Percentiles rank a stretch among this genome's conserved stretches.
phyloP scores from a whole-genome alignment of 2,329 filamentous ascomycete species.

The Magnaporthales sp. region DNA sequence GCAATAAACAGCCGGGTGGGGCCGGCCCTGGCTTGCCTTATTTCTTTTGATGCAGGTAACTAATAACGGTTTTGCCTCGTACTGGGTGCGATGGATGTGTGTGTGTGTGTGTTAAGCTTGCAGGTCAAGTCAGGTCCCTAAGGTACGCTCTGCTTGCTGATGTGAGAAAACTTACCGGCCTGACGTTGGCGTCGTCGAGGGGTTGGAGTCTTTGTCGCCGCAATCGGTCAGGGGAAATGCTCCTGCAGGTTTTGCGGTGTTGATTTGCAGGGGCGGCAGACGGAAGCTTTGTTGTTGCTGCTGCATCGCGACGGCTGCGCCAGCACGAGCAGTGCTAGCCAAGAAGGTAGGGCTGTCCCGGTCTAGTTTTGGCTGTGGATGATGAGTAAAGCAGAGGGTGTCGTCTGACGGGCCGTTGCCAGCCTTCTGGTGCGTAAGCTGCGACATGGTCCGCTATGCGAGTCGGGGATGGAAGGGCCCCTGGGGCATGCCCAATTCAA shows the following conservation, averaged over 20 bases:
- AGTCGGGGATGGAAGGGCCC: constrained; percentile 9
- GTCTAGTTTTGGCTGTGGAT: constrained; percentile 13
- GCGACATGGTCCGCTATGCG: constrained; percentile 43
- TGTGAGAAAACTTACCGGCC: constrained; percentile 15
- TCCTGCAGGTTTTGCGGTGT: not conserved
- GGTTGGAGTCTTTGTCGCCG: not conserved
- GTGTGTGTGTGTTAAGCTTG: not conserved
- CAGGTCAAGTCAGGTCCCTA: not conserved
- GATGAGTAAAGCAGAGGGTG: constrained; percentile 13
- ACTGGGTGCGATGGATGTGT: not conserved
- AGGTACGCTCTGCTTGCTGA: constrained; percentile 38
- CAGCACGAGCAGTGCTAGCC: not conserved
- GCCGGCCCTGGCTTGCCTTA: not conserved
- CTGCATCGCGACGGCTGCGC: not conserved
- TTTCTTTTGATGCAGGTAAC: not conserved
- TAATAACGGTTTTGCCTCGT: not conserved
- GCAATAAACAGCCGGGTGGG: not conserved
- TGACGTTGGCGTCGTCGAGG: not conserved
- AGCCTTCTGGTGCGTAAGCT: constrained; percentile 37
- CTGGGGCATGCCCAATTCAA: constrained; percentile 20
- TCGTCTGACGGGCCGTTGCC: constrained; percentile 29
- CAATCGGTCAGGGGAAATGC: not conserved
- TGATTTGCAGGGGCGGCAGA: not conserved
- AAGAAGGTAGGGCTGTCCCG: constrained; percentile 29
- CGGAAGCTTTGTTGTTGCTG: not conserved